phyloP scores from a whole-genome alignment of 2,329 filamentous ascomycete species.

The Oidium heveae region DNA sequence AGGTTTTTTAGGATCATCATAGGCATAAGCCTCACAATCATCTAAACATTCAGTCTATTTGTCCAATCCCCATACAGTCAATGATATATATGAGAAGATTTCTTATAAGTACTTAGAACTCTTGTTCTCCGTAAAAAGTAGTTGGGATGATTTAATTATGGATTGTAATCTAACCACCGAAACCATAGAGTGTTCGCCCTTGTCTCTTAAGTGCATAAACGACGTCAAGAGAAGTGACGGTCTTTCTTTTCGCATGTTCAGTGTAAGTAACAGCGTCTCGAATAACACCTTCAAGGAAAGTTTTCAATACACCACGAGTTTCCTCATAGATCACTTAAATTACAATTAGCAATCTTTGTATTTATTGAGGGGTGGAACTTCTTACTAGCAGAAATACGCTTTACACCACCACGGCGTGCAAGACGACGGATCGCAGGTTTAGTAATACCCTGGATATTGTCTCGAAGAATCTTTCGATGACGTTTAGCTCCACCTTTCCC shows the following conservation, averaged over 20 bases:
- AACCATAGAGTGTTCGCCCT: constrained; percentile 41
- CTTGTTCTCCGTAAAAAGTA: too few species aligned
- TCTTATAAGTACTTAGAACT: too few species aligned
- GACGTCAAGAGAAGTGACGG: constrained; percentile 37
- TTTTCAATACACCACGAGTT: constrained; percentile 61
- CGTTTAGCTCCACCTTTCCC: constrained; percentile 97
- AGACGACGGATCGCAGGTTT: constrained; percentile 98
- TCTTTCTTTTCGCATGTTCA: constrained; percentile 62
- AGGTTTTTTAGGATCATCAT: too few species aligned
- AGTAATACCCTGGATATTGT: constrained; percentile 99
- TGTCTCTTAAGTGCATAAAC: constrained; percentile 42
- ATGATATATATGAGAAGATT: too few species aligned
- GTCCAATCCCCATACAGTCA: too few species aligned
- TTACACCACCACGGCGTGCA: constrained; percentile 96
- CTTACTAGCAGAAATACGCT: constrained; percentile 92
- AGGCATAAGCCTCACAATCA: too few species aligned
- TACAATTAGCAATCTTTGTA: background rate
- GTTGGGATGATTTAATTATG: too few species aligned
- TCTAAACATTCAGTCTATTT: too few species aligned
- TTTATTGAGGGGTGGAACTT: background rate
- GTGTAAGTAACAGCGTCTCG: constrained; percentile 52
- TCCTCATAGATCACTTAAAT: constrained; percentile 45
- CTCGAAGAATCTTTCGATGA: constrained; percentile 95
- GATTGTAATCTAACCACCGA: constrained; percentile 28
- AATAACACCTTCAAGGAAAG: constrained; percentile 63